A percentile compares a stretch with the other conserved stretches of the same genome.
Evolutionary conservation across 176 grass and related monocot species (phyloP).

Genomic region (Juncus effusus): DNA sequence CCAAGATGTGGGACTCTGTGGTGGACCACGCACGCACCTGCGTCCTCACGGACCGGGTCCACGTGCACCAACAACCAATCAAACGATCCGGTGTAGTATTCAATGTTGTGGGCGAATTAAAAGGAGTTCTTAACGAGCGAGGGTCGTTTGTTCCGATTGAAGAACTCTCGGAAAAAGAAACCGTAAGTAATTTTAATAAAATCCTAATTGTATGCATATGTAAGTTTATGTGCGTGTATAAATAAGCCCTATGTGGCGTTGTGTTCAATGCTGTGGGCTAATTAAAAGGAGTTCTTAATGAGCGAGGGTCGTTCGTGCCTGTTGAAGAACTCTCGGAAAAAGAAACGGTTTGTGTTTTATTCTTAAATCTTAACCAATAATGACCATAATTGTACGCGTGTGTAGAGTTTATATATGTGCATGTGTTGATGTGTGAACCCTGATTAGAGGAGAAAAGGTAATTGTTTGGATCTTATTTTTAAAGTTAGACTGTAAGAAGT

Average conservation of each 20-base stretch:
- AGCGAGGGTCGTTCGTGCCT: constrained; percentile 41
- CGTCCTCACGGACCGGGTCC: constrained; percentile 49
- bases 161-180: constrained; percentile 55
- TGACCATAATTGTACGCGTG: too few relatives aligned
- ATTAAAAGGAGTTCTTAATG: constrained; percentile 51
- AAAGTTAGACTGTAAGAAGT: too few relatives aligned
- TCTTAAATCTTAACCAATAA: too few relatives aligned
- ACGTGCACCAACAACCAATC: constrained; percentile 48
- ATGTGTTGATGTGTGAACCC: too few relatives aligned
- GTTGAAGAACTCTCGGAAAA: constrained; percentile 51
- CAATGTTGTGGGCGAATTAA: constrained; percentile 65
- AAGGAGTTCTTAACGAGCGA: constrained; percentile 48
- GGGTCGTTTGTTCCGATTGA: constrained; percentile 44
- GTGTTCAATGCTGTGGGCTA: constrained; percentile 79
- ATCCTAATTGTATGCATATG: too few relatives aligned
- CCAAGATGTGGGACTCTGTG: constrained; percentile 82
- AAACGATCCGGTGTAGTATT: constrained; percentile 61
- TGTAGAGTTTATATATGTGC: too few relatives aligned
- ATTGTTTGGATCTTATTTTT: too few relatives aligned
- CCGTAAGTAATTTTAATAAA: constrained; percentile 34
- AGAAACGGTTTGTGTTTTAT: constrained; percentile 48
- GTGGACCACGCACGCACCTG: constrained; percentile 74
- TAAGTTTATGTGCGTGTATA: too few relatives aligned
- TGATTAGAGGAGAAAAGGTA: too few relatives aligned
- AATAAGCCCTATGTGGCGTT: constrained; percentile 20